These are phyloP conservation scores for Podaxis sp. DNA, from an alignment of 768 basidiomycete species.

Conservation along the genomic window DNA sequence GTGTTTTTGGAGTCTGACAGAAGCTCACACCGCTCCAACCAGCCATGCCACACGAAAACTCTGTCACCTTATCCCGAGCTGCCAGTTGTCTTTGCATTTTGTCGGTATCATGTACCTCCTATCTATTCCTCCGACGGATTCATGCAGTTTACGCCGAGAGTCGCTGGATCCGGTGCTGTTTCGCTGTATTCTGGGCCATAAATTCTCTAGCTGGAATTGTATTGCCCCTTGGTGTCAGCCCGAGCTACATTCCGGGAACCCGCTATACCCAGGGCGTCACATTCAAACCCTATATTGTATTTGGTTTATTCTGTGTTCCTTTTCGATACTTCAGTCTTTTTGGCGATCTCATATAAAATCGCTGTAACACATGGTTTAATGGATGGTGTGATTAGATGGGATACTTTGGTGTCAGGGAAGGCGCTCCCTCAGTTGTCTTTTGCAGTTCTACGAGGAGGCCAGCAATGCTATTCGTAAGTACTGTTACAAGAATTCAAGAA, in stretches of 20 bases:
- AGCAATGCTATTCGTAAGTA: too few relatives aligned
- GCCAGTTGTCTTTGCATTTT: neutral
- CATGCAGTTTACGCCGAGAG: constrained; percentile 28
- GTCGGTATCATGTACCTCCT: constrained; percentile 17
- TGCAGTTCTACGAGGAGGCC: too few relatives aligned
- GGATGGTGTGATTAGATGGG: too few relatives aligned
- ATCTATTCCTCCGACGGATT: constrained; percentile 32
- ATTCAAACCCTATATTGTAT: constrained; percentile 16
- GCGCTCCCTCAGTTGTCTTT: too few relatives aligned
- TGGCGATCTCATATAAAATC: too few relatives aligned
- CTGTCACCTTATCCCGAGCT: neutral
- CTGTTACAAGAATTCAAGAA: too few relatives aligned
- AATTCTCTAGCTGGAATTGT: constrained; percentile 25
- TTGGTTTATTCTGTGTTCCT: too few relatives aligned
- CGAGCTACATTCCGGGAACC: constrained; percentile 29
- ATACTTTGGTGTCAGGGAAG: too few relatives aligned
- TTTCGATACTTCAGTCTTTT: too few relatives aligned
- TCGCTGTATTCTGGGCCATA: constrained; percentile 27
- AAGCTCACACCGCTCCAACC: neutral
- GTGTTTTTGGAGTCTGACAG: neutral
- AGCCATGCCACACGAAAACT: neutral
- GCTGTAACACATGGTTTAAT: too few relatives aligned
- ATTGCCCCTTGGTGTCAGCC: constrained; percentile 22
- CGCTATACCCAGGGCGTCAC: constrained; percentile 26
- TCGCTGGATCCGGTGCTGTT: constrained; percentile 21